Percentiles rank a stretch among this genome's conserved stretches.
Conservation (phyloP, 2,329 filamentous ascomycete species). For the Tolypocladium sp. region DNA sequence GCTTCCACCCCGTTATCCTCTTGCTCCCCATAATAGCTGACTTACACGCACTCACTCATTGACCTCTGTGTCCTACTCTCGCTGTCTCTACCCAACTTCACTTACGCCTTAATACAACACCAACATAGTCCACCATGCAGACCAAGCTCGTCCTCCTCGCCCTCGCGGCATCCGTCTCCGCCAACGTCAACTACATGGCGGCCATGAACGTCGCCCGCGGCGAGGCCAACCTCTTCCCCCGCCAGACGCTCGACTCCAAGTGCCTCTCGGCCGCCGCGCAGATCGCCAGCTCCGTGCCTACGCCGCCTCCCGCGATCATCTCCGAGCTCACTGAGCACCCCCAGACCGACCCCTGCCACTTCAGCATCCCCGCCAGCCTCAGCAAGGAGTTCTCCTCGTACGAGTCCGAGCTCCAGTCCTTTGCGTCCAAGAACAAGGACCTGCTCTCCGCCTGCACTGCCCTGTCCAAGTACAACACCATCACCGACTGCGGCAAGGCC, state of each 20-base stretch:
- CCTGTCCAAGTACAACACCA: neutral
- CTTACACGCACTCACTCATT: no score
- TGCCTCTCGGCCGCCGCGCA: conserved; percentile 15
- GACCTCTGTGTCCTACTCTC: no score
- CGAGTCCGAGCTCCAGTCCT: conserved; percentile 17
- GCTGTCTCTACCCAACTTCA: no score
- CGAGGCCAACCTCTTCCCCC: conserved; percentile 11
- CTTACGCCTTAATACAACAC: no score
- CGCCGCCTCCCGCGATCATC: conserved; percentile 19
- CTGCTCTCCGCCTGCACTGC: conserved; percentile 18
- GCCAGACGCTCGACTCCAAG: conserved; percentile 10
- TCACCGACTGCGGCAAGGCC: neutral
- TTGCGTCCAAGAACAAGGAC: conserved; percentile 18
- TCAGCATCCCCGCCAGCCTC: conserved; percentile 20
- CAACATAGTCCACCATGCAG: no score
- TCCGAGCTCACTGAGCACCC: conserved; percentile 13
- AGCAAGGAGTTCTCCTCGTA: conserved; percentile 21
- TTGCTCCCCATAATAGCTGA: no score
- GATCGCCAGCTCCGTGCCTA: conserved; percentile 17
- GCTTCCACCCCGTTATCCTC: no score
- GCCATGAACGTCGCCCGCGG: conserved; percentile 16
- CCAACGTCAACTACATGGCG: conserved; percentile 15
- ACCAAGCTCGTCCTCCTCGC: conserved; percentile 17
- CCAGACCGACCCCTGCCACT: conserved; percentile 21
- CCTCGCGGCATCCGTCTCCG: conserved; percentile 13